Base-by-base conservation (phyloP, 1,284 basidiomycete genomes). In the Boletellus deceptivus region DNA sequence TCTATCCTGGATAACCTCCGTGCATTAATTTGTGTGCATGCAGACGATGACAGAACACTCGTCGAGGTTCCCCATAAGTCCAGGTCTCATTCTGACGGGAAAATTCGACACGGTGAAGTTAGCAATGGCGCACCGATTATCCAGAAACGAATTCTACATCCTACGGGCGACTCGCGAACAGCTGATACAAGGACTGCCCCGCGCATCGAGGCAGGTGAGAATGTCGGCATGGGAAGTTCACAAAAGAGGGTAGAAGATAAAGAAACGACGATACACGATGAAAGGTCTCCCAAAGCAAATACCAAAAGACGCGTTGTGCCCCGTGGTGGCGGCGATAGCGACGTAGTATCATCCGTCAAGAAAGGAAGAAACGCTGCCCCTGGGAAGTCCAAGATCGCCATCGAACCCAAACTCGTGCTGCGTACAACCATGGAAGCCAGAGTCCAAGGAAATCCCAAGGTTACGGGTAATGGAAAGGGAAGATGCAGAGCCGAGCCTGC, bases 11-110 rank as follows among this genome's bases (percentile, higher is more conserved):
- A 25, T 0, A 4, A 9, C 6, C n/a, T 40, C 29, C 6, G 7
- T 6, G 4, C 18, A 22, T 33, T 48, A 4, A 46, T 46, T 37
- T 39, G 7, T 16, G 17, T 20, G 14, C 49, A 46, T 50, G 22
- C 20, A 69, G 64, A 68, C 38, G 64, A 68, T 34, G 62, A 69
- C 9, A 50, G 36, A 42, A 65, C 55, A 3, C 59, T 70, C 2
- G 62, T 64, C 6, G 62, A 58, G 6, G 54, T 48, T n/a, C 62
- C 52, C 1, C 56, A 14, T 7, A 54, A 50, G 43, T 27, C 43
- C 2, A 54, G 53, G 41, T 13, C 43, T 9, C 52, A 45, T 16
- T 6, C 46, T 3, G 56, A 44, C 49, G 35, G 25, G 25, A 45
- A 24, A 4, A 22, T n/a, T 18, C 49, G 17, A 29, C 10, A 20